Conservation (phyloP, 257 asterid species). For the Datura wrightii region DNA sequence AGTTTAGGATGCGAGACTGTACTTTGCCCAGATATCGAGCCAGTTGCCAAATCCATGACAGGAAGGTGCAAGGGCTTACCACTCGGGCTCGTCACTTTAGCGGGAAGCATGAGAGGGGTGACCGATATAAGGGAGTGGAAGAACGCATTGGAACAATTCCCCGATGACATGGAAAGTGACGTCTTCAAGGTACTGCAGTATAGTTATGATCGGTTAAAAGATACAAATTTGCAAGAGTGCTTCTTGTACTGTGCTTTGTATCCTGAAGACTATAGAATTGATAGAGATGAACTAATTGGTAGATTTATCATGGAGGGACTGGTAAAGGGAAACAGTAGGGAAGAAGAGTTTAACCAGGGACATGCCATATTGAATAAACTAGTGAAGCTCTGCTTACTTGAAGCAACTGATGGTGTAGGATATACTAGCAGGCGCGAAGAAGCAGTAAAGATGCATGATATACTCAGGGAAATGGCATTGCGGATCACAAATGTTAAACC, state of each 20-base stretch:
- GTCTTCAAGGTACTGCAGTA: neutral
- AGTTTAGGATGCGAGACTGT: neutral
- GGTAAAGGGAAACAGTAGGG: neutral
- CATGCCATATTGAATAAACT: neutral
- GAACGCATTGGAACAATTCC: neutral
- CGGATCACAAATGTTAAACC: too few relatives aligned
- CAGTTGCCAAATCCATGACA: neutral
- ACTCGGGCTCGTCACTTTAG: neutral
- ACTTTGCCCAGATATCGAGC: neutral
- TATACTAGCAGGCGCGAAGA: too few relatives aligned
- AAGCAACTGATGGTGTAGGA: too few relatives aligned
- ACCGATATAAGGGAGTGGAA: neutral
- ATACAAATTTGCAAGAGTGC: neutral
- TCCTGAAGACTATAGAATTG: neutral
- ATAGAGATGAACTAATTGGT: neutral
- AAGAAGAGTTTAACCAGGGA: neutral
- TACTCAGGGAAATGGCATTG: neutral
- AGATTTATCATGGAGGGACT: neutral
- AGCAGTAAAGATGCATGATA: neutral
- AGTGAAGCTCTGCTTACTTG: neutral
- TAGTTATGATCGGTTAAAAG: neutral
- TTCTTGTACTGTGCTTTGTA: constrained; percentile 14
- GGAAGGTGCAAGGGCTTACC: neutral
- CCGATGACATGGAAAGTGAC: neutral
- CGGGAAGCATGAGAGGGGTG: constrained; percentile 10